These are phyloP conservation scores for Xylariomycetidae sp. DNA, from an alignment of 2,329 filamentous ascomycete genomes.

Conservation along the genomic window DNA sequence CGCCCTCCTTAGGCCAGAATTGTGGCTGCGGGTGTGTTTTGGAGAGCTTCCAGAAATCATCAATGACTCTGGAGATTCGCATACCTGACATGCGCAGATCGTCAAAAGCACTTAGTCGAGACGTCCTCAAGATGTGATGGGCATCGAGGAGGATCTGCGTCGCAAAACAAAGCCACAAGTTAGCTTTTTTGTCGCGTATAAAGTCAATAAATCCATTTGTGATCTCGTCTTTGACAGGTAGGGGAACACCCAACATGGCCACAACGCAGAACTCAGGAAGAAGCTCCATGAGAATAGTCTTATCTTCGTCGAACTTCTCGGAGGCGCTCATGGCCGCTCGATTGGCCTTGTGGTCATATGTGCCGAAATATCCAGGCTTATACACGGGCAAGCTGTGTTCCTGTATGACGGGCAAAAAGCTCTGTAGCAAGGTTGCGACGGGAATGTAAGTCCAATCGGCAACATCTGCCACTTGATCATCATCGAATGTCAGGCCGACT, in stretches of 20 bases:
- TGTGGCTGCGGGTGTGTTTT: slow-evolving; percentile 14
- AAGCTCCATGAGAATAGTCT: slow-evolving; percentile 24
- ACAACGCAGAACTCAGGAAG: slow-evolving; percentile 26
- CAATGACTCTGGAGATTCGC: slow-evolving; percentile 21
- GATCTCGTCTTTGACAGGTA: slow-evolving; percentile 25
- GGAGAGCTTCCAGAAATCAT: slow-evolving; percentile 20
- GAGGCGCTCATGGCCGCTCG: slow-evolving; percentile 20
- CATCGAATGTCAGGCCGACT: slow-evolving; percentile 21
- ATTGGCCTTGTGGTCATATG: slow-evolving; percentile 24
- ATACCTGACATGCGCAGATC: slow-evolving; percentile 22
- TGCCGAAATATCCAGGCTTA: slow-evolving; percentile 22
- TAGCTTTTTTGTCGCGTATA: slow-evolving; percentile 20
- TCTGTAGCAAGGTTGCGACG: slow-evolving; percentile 14
- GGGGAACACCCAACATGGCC: slow-evolving; percentile 8
- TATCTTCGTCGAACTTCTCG: slow-evolving; percentile 30
- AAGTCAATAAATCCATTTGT: slow-evolving; percentile 23
- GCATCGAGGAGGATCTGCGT: slow-evolving; percentile 29
- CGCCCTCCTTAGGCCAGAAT: slow-evolving; percentile 22
- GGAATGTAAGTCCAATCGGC: slow-evolving; percentile 20
- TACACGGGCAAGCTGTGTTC: slow-evolving; percentile 9
- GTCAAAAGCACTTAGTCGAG: slow-evolving; percentile 12
- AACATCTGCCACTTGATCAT: slow-evolving; percentile 21
- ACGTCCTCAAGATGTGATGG: slow-evolving; percentile 27
- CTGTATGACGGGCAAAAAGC: slow-evolving; percentile 19
- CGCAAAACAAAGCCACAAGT: slow-evolving; percentile 26